Percentiles rank a stretch among this genome's conserved stretches.
Conservation (phyloP, 2,329 filamentous ascomycete species). For the Epichloe bromicola region DNA sequence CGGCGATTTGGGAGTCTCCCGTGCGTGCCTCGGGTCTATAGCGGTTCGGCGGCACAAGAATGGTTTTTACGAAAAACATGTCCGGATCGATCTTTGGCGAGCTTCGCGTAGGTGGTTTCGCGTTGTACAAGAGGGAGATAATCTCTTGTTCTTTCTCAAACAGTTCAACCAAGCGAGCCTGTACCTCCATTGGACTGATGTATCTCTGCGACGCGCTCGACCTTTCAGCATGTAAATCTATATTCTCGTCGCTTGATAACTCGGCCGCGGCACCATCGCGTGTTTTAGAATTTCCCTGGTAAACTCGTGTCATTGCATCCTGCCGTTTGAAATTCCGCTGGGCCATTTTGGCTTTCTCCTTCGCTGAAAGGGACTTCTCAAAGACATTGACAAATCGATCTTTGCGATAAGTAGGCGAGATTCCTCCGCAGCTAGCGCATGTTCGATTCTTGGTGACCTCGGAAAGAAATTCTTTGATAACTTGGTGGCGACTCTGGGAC, state of each 20-base stretch:
- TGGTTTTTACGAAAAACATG: slow-evolving; percentile 84
- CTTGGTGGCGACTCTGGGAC: slow-evolving; percentile 57
- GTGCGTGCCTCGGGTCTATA: slow-evolving; percentile 80
- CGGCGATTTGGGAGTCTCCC: slow-evolving; percentile 68
- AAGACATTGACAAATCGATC: slow-evolving; percentile 92
- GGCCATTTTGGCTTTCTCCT: slow-evolving; percentile 67
- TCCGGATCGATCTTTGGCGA: slow-evolving; percentile 52
- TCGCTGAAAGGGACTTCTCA: slow-evolving; percentile 61
- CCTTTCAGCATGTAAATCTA: slow-evolving; percentile 34
- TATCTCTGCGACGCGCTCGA: slow-evolving; percentile 46
- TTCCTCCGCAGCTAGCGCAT: slow-evolving; percentile 54
- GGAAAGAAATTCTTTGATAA: slow-evolving; percentile 72
- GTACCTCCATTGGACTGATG: slow-evolving; percentile 71
- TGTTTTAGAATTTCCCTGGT: slow-evolving; percentile 21
- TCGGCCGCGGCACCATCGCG: slow-evolving; percentile 26
- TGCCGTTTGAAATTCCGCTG: slow-evolving; percentile 51
- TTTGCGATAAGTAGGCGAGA: slow-evolving; percentile 76
- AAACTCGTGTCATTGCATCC: slow-evolving; percentile 49
- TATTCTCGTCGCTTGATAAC: slow-evolving; percentile 20
- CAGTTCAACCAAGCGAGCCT: slow-evolving; percentile 61
- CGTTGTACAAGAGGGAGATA: slow-evolving; percentile 71
- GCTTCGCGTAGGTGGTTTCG: slow-evolving; percentile 49
- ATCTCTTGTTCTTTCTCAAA: slow-evolving; percentile 84
- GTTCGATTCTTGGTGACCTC: slow-evolving; percentile 56
- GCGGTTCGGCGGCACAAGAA: slow-evolving; percentile 84